Percentiles rank a stretch among this genome's conserved stretches.
phyloP scores from a whole-genome alignment of 2,329 filamentous ascomycete species.

The Fusarium pseudograminearum region DNA sequence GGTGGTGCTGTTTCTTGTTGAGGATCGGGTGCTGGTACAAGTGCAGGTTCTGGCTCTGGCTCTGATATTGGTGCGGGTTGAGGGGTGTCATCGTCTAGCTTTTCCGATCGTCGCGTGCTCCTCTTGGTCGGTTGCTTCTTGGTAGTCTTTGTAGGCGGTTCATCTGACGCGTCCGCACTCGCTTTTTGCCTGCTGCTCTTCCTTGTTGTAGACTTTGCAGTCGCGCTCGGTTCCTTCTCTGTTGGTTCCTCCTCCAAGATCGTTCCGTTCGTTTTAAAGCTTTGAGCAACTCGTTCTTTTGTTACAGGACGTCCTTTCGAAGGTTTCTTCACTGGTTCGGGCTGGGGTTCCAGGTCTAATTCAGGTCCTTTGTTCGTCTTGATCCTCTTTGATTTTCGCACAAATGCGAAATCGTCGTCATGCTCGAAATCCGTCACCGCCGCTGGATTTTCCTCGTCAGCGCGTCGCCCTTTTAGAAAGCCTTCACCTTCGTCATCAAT shows the following conservation, averaged over 20 bases:
- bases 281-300: conserved; percentile 53
- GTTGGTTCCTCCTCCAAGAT: conserved; percentile 39
- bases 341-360: conserved; percentile 51
- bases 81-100: conserved; percentile 46
- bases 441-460: conserved; percentile 41
- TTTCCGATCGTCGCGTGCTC: conserved; percentile 60
- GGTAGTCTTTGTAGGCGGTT: conserved; percentile 54
- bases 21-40: neutral
- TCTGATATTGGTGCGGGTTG: conserved; percentile 4
- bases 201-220: conserved; percentile 43
- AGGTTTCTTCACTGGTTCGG: conserved; percentile 59
- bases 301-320: conserved; percentile 48
- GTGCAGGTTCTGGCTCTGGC: neutral
- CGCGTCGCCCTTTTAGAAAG: conserved; percentile 14
- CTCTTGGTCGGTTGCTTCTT: conserved; percentile 57
- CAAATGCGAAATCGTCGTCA: conserved; percentile 82
- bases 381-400: conserved; percentile 73
- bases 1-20: neutral
- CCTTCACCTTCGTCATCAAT: conserved; percentile 21
- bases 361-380: conserved; percentile 66
- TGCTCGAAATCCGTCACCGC: conserved; percentile 70
- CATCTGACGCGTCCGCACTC: conserved; percentile 55
- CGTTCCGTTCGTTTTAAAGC: conserved; percentile 46
- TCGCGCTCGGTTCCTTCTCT: conserved; percentile 32
- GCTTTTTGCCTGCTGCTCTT: conserved; percentile 56